Conservation (phyloP, 768 basidiomycete genomes). For the Boletus rufocinnamomeus region DNA sequence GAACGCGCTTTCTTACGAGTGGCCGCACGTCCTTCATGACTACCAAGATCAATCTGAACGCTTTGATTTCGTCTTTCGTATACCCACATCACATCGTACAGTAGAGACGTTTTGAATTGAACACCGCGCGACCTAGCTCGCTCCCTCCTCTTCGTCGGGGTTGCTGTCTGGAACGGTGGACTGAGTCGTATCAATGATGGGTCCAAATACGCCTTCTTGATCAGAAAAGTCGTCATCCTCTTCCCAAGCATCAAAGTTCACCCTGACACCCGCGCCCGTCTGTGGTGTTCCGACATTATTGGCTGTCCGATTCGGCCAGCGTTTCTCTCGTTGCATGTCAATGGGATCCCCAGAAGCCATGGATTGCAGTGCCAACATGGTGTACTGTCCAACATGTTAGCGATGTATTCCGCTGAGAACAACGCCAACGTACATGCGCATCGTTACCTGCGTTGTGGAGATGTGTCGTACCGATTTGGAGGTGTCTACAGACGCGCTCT, state of each 20-base stretch:
- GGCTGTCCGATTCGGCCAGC: constrained; percentile 70
- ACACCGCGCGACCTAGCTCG: background rate
- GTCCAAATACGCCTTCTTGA: constrained; percentile 41
- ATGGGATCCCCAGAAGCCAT: constrained; percentile 78
- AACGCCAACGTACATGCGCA: constrained; percentile 58
- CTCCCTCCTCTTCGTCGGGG: constrained; percentile 8
- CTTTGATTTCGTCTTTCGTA: constrained; percentile 6
- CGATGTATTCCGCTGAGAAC: background rate
- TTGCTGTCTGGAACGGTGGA: constrained; percentile 4
- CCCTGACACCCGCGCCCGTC: constrained; percentile 42
- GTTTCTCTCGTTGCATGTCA: constrained; percentile 73
- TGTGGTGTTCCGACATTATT: constrained; percentile 25
- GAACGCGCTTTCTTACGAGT: constrained; percentile 7
- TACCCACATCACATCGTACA: constrained; percentile 11
- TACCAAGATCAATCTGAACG: background rate
- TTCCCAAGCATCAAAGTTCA: constrained; percentile 59
- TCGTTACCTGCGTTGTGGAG: constrained; percentile 90
- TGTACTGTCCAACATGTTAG: constrained; percentile 53
- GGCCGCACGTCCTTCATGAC: background rate
- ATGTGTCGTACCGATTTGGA: constrained; percentile 55
- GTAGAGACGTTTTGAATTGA: constrained; percentile 4
- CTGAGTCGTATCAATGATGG: constrained; percentile 19
- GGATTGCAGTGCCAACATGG: constrained; percentile 58
- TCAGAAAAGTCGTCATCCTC: constrained; percentile 54
- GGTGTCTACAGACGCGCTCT: constrained; percentile 60